Evolutionary conservation across 2,329 filamentous ascomycete species (phyloP), one percentile per base, ranked within the genome.

Genomic region (Byssochlamys sp.): DNA sequence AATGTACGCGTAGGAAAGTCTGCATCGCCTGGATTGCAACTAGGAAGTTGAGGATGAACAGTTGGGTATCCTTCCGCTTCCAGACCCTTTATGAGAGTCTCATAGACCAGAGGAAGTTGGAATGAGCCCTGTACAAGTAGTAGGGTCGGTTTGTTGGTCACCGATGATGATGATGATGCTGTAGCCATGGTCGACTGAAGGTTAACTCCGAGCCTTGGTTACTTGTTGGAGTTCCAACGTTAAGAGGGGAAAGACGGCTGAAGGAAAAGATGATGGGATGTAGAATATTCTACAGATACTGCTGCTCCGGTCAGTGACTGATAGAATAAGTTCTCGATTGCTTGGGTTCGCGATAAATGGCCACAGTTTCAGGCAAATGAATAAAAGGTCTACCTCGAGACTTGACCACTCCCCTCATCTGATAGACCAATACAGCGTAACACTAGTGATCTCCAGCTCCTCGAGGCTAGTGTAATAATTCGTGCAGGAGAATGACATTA

Each of bases 71-170:
- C 57, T 10, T 29, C 33, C 4, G 53, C 27, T 48, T 39, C 9
- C 27, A 61, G 59, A 33, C 54, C 55, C 6, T 31, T 31, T 12
- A 29, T 28, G 27, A 56, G 35, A 2, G 48, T 45, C 24, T 52
- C 24, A 50, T 61, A 61, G 27, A 61, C 54, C n/a, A 27, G 12
- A 19, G 55, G 55, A 10, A 48, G 29, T 14, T 58, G 55, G 19
- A 61, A 60, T 6, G 55, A 58, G 14, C 58, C 58, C 29, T 58
- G 58, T 6, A 58, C 53, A 9, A 61, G 25, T 11, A 60, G 24
- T 6, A 61, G 54, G 14, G 59, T 58, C 11, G 59, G 55, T 39
- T 55, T 51, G n/a, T 14, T 45, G 39, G 14, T 45, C n/a, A 7
- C 39, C 4, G 39, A 45, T 45, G 39, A 45, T 45, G 39, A 45